Evolutionary conservation across 495 filamentous ascomycete genomes (phyloP), one percentile per base, ranked within the genome.

Genomic region (Trichoderma virens): DNA sequence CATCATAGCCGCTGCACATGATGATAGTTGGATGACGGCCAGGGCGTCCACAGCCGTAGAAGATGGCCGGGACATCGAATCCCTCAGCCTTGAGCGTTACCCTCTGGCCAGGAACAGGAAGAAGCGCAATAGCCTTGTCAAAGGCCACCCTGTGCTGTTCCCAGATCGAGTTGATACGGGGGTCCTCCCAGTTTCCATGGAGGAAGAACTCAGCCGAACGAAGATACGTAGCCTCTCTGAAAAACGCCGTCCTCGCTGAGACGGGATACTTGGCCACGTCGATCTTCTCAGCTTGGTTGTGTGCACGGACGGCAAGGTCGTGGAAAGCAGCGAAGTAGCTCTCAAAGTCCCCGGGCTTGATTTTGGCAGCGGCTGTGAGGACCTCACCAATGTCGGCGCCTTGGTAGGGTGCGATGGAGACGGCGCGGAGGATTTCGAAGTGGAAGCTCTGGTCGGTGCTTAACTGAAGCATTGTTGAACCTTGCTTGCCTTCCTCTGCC

Each of bases 81-180:
- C 66, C 68, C 28, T 70, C 60, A 9, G 69, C 73, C 27, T 67
- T 62, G n/a, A 80, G 54, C 5, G 18, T 62, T 51, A 78, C 39
- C 11, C 77, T 73, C 63, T 73, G 56, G 2, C 71, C 78, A n/a
- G 78, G 78, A 18, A 70, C 64, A 14, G 72, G 72, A 0, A 79
- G 65, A 1, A 71, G 38, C 9, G 75, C 69, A 39, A 88, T 79
- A 14, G 79, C 80, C 67, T 83, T 82, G 71, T 85, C 81, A 41
- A 88, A 88, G 39, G 84, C 79, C 20, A 83, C 78, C 63, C 89
- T 88, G 71, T 90, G 88, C 70, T 83, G 84, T 66, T 86, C 83
- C 73, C 87, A 91, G 71, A 83, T 82, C 59, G 83, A 78, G 69
- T 85, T 86, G 71, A 76, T 73, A 11, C 70, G 63, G 0, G 70